Conservation (phyloP, 805 yeast species). For the Metschnikowia santaceciliae region DNA sequence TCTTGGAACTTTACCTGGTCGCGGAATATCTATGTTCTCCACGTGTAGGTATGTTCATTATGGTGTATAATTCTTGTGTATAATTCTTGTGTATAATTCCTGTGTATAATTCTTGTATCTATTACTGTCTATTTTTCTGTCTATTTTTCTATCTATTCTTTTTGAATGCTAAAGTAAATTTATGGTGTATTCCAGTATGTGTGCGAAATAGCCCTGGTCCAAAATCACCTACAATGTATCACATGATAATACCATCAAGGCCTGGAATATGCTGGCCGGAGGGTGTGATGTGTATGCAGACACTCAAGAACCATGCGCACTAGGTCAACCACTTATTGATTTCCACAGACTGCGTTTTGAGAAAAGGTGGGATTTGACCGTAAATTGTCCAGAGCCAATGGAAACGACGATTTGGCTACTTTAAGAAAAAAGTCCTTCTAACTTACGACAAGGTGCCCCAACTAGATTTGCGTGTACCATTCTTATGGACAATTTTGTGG, state of each 20-base stretch:
- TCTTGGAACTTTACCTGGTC: no score
- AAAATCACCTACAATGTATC: slow-evolving; percentile 83
- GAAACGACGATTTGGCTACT: slow-evolving; percentile 22
- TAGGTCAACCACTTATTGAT: slow-evolving; percentile 95
- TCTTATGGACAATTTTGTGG: no score
- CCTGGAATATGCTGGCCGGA: slow-evolving; percentile 74
- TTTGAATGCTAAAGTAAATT: no score
- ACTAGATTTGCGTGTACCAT: slow-evolving; percentile 11
- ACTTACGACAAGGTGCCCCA: slow-evolving; percentile 62
- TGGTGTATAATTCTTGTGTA: no score
- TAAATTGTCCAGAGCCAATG: slow-evolving; percentile 39
- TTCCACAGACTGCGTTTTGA: slow-evolving; percentile 82
- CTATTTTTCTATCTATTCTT: no score
- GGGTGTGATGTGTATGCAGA: slow-evolving; percentile 67
- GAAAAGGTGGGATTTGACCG: slow-evolving; percentile 88
- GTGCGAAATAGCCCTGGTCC: slow-evolving; percentile 98
- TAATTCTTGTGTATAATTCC: no score
- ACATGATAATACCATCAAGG: slow-evolving; percentile 89
- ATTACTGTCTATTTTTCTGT: no score
- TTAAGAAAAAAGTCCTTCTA: slow-evolving; percentile 49
- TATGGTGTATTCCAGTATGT: slow-evolving; percentile 19
- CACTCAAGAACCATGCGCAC: slow-evolving; percentile 87
- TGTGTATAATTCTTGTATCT: no score
- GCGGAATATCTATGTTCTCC: no score
- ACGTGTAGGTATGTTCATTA: no score